Conservation (phyloP, 2,329 filamentous ascomycete species). For the Rhexocercosporidium sp. region DNA sequence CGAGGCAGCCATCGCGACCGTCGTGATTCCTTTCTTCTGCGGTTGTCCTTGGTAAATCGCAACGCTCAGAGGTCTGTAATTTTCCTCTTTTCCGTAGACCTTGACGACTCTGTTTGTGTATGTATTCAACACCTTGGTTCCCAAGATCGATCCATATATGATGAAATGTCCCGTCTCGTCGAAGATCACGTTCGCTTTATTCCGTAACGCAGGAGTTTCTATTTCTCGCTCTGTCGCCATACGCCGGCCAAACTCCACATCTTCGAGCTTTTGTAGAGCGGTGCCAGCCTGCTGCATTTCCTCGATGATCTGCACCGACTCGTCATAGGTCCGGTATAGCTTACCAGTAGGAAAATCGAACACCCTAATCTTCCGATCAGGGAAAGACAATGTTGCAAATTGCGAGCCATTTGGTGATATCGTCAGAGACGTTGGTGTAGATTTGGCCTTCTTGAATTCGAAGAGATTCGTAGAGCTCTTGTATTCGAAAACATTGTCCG, state of each 20-base stretch:
- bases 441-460: slow-evolving; percentile 96
- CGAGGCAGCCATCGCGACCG: slow-evolving; percentile 95
- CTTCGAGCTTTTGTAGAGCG: slow-evolving; percentile 78
- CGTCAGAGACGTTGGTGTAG: slow-evolving; percentile 78
- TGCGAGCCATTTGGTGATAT: slow-evolving; percentile 86
- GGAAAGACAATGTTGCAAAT: slow-evolving; percentile 89
- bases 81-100: slow-evolving; percentile 88
- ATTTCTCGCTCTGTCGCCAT: slow-evolving; percentile 87
- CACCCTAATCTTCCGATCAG: slow-evolving; percentile 88
- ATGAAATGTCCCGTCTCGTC: slow-evolving; percentile 97
- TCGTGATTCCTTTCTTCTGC: slow-evolving; percentile 90
- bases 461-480: slow-evolving; percentile 95
- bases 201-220: slow-evolving; percentile 69
- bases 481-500: slow-evolving; percentile 86
- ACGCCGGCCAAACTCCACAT: slow-evolving; percentile 89
- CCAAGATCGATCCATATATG: slow-evolving; percentile 88
- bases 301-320: slow-evolving; percentile 85
- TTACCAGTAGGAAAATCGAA: slow-evolving; percentile 93
- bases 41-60: slow-evolving; percentile 93
- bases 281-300: slow-evolving; percentile 97
- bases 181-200: slow-evolving; percentile 86
- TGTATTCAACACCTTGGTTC: slow-evolving; percentile 94
- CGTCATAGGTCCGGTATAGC: slow-evolving; percentile 90
- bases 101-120: slow-evolving; percentile 92
- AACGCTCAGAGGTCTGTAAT: slow-evolving; percentile 81